Evolutionary conservation across 1,139 yeast genomes (phyloP), one percentile per base, ranked within the genome.

Genomic region (Diutina mesorugosa): DNA sequence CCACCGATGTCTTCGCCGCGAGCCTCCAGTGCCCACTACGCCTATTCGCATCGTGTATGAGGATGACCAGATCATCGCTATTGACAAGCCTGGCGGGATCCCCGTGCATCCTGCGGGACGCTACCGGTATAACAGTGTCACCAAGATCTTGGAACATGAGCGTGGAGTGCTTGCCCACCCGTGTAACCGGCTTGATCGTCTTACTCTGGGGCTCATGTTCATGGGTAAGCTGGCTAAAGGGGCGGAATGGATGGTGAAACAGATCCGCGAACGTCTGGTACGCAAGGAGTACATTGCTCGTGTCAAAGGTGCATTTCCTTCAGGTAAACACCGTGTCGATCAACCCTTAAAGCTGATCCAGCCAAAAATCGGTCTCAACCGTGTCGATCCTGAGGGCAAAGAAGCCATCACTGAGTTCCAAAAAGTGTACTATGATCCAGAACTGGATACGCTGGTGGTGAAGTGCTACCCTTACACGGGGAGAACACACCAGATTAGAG

Each of bases 81-180:
- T 95, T 35, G 96, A 93, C 67, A 93, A 93, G 63, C 99, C 99
- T 0, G 81, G 95, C 3, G 97, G 99, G 0, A 81, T 93, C 4
- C 98, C 99, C 0, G 97, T 87, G 1, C 99, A 93, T 67, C 99
- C 99, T 1, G 87, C 98, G 0, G 99, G 99, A 0, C 74, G 98
- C 58, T 93, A 85, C 70, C 74, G 96, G 59, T 90, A 81, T 70
- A 93, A 93, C 67, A 83, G 97, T 0, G 81, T 91, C 16, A 89
- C 95, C n/a, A 88, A 86, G 67, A 83, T 90, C 21, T 70, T 91
- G 60, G 84, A 87, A 66, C 83, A 81, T 57, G 91, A 90, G 60
- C 67, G 74, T 57, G 85, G 85, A 0, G 73, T 76, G 54, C 70
- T 72, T 1, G 93, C 84, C 0, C 95, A 90, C 66, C 96, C 99